A percentile compares a stretch with the other conserved stretches of the same genome.
Conservation (phyloP, 306 rosid genomes). For the Gleditsia sinensis region DNA sequence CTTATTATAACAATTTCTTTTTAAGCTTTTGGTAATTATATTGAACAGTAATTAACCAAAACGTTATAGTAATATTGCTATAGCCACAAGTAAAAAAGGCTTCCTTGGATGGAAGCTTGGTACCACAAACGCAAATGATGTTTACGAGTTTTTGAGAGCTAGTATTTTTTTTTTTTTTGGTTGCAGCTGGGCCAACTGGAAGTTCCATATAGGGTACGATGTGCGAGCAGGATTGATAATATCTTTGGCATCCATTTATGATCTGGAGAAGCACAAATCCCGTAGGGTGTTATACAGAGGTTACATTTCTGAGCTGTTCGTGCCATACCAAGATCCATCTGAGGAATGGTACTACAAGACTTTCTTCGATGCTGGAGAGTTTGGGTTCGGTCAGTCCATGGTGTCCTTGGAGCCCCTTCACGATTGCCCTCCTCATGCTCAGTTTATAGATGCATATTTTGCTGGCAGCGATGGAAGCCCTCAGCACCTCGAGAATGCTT, state of each 20-base stretch:
- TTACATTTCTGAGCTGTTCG: conserved; percentile 38
- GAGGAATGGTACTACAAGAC: conserved; percentile 52
- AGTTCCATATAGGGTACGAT: conserved; percentile 40
- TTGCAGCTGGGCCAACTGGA: conserved; percentile 51
- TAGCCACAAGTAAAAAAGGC: too few species aligned
- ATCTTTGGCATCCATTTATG: conserved; percentile 44
- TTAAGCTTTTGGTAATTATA: too few species aligned
- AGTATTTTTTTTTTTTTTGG: too few species aligned
- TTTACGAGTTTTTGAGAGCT: too few species aligned
- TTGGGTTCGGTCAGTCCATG: conserved; percentile 39
- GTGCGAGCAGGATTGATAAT: conserved; percentile 29
- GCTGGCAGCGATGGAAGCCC: conserved; percentile 23
- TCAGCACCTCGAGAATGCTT: conserved; percentile 31
- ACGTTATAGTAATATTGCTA: too few species aligned
- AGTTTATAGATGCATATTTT: conserved; percentile 26
- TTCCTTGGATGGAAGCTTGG: too few species aligned
- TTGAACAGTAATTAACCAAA: too few species aligned
- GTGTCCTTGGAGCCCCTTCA: conserved; percentile 37
- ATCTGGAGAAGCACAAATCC: conserved; percentile 32
- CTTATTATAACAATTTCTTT: too few species aligned
- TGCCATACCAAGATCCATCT: conserved; percentile 46
- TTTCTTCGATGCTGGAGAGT: conserved; percentile 46
- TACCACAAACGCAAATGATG: too few species aligned
- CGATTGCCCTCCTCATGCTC: conserved; percentile 43
- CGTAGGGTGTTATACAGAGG: conserved; percentile 44